Evolutionary conservation across 805 yeast species (phyloP).

Genomic region (Pichia heedii): DNA sequence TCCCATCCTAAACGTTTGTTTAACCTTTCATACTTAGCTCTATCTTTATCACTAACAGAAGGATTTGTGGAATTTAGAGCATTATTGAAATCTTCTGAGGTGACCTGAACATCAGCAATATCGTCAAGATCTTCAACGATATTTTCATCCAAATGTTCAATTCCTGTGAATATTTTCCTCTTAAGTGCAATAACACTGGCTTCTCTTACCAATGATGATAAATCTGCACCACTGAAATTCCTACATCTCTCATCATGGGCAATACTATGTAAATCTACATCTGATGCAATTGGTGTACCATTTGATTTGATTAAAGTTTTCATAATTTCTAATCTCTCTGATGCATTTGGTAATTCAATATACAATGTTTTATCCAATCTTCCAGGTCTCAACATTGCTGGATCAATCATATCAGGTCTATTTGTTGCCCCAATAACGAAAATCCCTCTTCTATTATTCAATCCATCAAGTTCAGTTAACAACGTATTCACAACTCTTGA

Average conservation of each 20-base stretch:
- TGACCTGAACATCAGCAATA: constrained; percentile 38
- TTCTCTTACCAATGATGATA: constrained; percentile 84
- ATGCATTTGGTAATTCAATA: constrained; percentile 76
- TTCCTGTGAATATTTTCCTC: constrained; percentile 52
- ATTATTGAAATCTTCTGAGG: constrained; percentile 51
- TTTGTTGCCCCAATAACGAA: constrained; percentile 96
- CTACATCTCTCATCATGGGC: constrained; percentile 75
- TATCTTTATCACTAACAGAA: constrained; percentile 80
- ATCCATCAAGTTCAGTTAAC: constrained; percentile 89
- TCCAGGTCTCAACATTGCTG: constrained; percentile 97
- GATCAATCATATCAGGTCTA: constrained; percentile 96
- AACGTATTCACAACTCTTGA: constrained; percentile 92
- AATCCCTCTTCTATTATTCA: constrained; percentile 85
- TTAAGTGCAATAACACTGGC: constrained; percentile 88
- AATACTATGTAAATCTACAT: constrained; percentile 52
- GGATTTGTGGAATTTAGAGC: constrained; percentile 79
- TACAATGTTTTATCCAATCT: constrained; percentile 87
- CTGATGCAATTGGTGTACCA: constrained; percentile 60
- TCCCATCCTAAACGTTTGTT: constrained; percentile 74
- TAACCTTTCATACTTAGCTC: constrained; percentile 64
- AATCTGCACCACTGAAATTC: constrained; percentile 93
- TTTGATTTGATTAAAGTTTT: constrained; percentile 63
- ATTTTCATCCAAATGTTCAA: constrained; percentile 38
- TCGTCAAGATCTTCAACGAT: constrained; percentile 17
- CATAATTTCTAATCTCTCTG: constrained; percentile 75